Conservation (phyloP, 768 basidiomycete species). For the Tricholoma flavovirens region DNA sequence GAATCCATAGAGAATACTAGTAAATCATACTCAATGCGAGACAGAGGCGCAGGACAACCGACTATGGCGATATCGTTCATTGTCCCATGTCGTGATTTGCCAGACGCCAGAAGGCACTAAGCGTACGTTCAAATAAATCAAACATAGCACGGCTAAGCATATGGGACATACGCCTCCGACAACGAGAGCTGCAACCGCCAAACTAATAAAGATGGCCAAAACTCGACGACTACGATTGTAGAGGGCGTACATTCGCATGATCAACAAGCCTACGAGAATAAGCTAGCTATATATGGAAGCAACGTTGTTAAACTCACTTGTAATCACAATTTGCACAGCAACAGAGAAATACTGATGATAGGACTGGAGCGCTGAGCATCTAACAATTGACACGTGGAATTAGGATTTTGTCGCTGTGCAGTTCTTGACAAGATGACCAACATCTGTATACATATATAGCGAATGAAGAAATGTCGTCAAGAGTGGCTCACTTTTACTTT, state of each 20-base stretch:
- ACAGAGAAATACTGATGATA: slow-evolving; percentile 34
- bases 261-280: slow-evolving; percentile 23
- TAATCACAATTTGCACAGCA: slow-evolving; percentile 28
- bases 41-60: background rate
- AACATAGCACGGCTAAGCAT: background rate
- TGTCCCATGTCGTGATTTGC: slow-evolving; percentile 1
- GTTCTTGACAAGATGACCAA: background rate
- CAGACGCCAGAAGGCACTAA: slow-evolving; percentile 24
- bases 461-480: background rate
- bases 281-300: background rate
- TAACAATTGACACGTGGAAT: slow-evolving; percentile 7
- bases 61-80: background rate
- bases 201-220: slow-evolving; percentile 21
- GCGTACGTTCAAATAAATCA: background rate
- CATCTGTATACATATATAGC: background rate
- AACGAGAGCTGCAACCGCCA: slow-evolving; percentile 17
- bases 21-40: background rate
- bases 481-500: background rate
- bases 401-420: background rate
- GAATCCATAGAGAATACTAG: background rate
- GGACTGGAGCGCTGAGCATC: slow-evolving; percentile 25
- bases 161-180: slow-evolving; percentile 28
- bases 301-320: slow-evolving; percentile 18
- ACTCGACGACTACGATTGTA: slow-evolving; percentile 30
- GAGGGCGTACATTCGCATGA: slow-evolving; percentile 40